Evolutionary conservation across 75 land plant genomes (phyloP).

Genomic region (Gnetum montanum): DNA sequence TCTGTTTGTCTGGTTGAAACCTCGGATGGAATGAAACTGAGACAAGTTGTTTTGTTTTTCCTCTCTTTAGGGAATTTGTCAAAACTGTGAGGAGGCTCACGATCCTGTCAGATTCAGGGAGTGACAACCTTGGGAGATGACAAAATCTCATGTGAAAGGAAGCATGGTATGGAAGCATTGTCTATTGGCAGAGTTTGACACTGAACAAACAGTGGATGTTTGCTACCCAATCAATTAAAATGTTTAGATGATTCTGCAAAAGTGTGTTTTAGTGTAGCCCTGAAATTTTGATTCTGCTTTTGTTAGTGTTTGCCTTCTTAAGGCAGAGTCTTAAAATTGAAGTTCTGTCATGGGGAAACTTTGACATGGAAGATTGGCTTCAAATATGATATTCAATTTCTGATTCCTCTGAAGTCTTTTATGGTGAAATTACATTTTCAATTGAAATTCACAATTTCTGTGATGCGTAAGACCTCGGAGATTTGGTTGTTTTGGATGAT

Average conservation of each 20-base stretch:
- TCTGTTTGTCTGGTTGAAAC: too few species aligned
- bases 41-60: background rate
- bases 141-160: too few species aligned
- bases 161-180: background rate
- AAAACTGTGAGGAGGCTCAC: slow-evolving; percentile 40
- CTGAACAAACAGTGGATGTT: background rate
- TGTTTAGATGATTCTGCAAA: too few species aligned
- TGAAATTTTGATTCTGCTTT: background rate
- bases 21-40: background rate
- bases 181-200: background rate
- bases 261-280: too few species aligned
- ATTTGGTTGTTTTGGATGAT: too few species aligned
- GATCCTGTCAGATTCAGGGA: slow-evolving; percentile 25
- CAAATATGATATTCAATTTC: background rate
- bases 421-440: too few species aligned
- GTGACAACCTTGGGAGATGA: slow-evolving; percentile 24
- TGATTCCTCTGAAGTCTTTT: too few species aligned
- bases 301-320: background rate
- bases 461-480: too few species aligned
- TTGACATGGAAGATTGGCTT: slow-evolving; percentile 4
- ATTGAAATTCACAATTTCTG: too few species aligned
- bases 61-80: slow-evolving; percentile 31
- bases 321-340: background rate
- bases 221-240: background rate
- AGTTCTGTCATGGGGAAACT: background rate